Evolutionary conservation across 1,284 basidiomycete species (phyloP).

Genomic region (Farysia itapuensis): DNA sequence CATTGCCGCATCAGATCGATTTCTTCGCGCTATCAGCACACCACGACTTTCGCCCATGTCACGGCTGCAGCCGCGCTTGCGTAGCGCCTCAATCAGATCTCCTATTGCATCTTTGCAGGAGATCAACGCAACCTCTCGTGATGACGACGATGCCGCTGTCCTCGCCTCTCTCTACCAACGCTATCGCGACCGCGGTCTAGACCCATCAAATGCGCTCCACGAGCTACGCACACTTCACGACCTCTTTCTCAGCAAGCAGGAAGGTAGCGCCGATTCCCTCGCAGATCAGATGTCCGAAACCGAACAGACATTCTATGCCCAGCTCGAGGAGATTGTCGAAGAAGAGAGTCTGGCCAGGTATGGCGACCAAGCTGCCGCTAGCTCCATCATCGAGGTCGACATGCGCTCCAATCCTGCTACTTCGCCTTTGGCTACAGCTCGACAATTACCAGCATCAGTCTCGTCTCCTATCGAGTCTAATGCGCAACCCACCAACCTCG

Average conservation of each 20-base stretch:
- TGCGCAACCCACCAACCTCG: slow-evolving; percentile 11
- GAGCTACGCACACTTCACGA: slow-evolving; percentile 48
- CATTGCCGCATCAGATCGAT: slow-evolving; percentile 10
- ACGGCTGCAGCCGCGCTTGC: neutral
- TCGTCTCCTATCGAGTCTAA: no score
- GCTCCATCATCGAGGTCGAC: neutral
- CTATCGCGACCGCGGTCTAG: slow-evolving; percentile 43
- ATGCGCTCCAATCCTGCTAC: neutral
- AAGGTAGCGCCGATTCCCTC: slow-evolving; percentile 15
- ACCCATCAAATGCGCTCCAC: slow-evolving; percentile 44
- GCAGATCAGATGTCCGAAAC: slow-evolving; percentile 35
- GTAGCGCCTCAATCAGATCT: neutral
- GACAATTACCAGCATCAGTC: no score
- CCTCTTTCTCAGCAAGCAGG: slow-evolving; percentile 49
- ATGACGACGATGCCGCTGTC: slow-evolving; percentile 31
- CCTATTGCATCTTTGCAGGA: neutral
- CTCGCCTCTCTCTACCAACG: slow-evolving; percentile 43
- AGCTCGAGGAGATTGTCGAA: slow-evolving; percentile 48
- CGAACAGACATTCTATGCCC: slow-evolving; percentile 41
- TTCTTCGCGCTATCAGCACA: slow-evolving; percentile 17
- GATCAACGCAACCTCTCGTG: neutral
- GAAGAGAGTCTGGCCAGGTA: slow-evolving; percentile 37
- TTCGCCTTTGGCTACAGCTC: no score
- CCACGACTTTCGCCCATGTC: slow-evolving; percentile 3
- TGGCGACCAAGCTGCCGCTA: slow-evolving; percentile 9